phyloP scores from a whole-genome alignment of 768 basidiomycete genomes.

The Calocybe cyanea region DNA sequence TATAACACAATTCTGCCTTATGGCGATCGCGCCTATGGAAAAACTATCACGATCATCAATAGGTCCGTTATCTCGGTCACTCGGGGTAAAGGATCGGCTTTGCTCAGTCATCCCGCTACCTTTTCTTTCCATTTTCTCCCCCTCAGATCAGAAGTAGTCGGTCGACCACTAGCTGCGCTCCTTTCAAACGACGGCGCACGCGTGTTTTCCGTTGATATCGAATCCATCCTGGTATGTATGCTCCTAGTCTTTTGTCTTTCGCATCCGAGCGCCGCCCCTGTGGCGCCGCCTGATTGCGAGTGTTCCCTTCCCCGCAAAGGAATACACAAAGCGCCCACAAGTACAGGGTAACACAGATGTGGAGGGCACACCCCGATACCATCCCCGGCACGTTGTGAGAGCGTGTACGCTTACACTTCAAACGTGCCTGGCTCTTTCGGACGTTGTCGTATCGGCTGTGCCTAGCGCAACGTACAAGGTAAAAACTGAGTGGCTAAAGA shows the following conservation, averaged over 20 bases:
- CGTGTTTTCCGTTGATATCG: constrained; percentile 93
- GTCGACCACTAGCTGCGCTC: constrained; percentile 92
- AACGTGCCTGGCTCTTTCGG: constrained; percentile 79
- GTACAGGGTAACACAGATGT: constrained; percentile 29
- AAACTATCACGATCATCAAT: constrained; percentile 92
- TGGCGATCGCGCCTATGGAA: constrained; percentile 93
- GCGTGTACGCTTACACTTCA: constrained; percentile 65
- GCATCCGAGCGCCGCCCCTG: not conserved
- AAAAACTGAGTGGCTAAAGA: constrained; percentile 84
- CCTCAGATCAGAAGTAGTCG: constrained; percentile 92
- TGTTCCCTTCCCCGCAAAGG: constrained; percentile 32
- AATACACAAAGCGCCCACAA: constrained; percentile 90
- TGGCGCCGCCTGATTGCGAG: not conserved
- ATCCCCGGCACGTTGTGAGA: constrained; percentile 81
- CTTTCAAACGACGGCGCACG: constrained; percentile 95
- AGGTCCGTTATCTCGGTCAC: constrained; percentile 46
- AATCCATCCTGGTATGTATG: constrained; percentile 74
- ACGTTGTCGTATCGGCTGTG: constrained; percentile 94
- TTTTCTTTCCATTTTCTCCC: no score
- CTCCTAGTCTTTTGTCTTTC: no score
- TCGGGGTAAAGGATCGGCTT: not conserved
- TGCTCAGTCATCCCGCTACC: not conserved
- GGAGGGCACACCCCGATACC: constrained; percentile 51
- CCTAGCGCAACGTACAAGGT: constrained; percentile 84
- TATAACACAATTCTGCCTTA: constrained; percentile 92